These are phyloP conservation scores for Phytophthora agathidicida DNA, from an alignment of 352 stramenopile species.

Conservation along the genomic window DNA sequence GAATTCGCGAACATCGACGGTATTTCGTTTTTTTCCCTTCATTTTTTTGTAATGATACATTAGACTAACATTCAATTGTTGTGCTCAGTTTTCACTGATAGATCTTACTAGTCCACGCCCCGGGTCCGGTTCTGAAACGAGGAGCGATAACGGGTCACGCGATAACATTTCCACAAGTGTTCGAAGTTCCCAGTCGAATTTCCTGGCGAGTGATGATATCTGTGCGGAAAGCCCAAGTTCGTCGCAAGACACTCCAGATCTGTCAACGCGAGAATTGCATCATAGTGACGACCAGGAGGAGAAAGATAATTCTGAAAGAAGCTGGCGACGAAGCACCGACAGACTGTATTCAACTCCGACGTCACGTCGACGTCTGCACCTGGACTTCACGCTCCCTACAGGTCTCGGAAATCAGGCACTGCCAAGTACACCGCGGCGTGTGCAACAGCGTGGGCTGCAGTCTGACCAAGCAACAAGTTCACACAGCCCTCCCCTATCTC, in stretches of 20 bases:
- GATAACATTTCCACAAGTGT: constrained; percentile 9
- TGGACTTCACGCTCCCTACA: constrained; percentile 41
- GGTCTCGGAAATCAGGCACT: constrained; percentile 13
- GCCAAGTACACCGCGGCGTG: constrained; percentile 8
- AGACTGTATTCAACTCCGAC: constrained; percentile 10
- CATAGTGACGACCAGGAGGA: constrained; percentile 32
- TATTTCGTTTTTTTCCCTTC: neutral
- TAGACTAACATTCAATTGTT: constrained; percentile 10
- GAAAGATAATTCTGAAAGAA: constrained; percentile 15
- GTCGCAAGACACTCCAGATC: constrained; percentile 18
- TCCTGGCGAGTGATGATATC: constrained; percentile 43
- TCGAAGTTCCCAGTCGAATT: neutral
- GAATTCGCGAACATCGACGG: constrained; percentile 23
- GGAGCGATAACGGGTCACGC: constrained; percentile 7
- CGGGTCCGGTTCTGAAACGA: neutral
- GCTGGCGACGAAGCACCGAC: constrained; percentile 13
- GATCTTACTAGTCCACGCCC: constrained; percentile 61
- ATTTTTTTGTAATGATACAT: neutral
- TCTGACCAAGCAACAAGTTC: constrained; percentile 17
- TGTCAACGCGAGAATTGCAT: constrained; percentile 1
- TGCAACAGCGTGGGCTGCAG: constrained; percentile 6
- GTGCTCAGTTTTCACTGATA: constrained; percentile 43
- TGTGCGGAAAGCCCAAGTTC: constrained; percentile 64
- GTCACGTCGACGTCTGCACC: constrained; percentile 34
- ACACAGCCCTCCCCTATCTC: constrained; percentile 21